These are phyloP conservation scores for Diaporthe velutina DNA, from an alignment of 2,329 filamentous ascomycete species.

Conservation along the genomic window DNA sequence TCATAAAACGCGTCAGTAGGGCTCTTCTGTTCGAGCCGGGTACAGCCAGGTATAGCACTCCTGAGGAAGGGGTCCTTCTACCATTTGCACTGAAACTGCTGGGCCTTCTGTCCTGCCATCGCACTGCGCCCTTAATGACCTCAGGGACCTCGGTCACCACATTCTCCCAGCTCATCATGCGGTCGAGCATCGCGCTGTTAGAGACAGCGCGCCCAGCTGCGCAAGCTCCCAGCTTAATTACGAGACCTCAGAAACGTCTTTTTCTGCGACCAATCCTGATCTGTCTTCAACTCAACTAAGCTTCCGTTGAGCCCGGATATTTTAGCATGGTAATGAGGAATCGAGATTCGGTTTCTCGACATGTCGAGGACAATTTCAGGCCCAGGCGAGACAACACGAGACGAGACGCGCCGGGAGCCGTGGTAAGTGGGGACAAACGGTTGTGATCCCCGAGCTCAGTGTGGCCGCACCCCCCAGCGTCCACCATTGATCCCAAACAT, in stretches of 20 bases:
- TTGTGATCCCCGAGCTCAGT: background rate
- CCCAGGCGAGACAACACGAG: background rate
- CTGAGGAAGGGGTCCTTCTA: background rate
- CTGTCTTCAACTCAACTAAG: background rate
- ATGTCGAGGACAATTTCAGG: conserved; percentile 2
- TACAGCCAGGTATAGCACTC: background rate
- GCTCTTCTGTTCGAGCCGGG: background rate
- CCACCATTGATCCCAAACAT: background rate
- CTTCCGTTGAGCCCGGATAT: background rate
- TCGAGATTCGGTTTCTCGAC: background rate
- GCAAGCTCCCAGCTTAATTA: background rate
- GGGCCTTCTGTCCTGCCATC: background rate
- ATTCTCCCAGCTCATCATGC: background rate
- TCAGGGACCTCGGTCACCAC: too few species aligned
- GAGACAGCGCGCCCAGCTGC: background rate
- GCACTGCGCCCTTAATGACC: background rate
- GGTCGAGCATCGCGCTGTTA: background rate
- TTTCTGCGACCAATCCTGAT: background rate
- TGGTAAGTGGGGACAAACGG: background rate
- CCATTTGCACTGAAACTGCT: background rate
- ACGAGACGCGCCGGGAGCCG: conserved; percentile 10
- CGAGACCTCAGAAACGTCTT: background rate
- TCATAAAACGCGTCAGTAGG: background rate
- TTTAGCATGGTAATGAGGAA: background rate
- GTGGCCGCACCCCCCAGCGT: background rate